Base-by-base conservation (phyloP, 805 yeast species). In the Hanseniaspora hatyaiensis region DNA sequence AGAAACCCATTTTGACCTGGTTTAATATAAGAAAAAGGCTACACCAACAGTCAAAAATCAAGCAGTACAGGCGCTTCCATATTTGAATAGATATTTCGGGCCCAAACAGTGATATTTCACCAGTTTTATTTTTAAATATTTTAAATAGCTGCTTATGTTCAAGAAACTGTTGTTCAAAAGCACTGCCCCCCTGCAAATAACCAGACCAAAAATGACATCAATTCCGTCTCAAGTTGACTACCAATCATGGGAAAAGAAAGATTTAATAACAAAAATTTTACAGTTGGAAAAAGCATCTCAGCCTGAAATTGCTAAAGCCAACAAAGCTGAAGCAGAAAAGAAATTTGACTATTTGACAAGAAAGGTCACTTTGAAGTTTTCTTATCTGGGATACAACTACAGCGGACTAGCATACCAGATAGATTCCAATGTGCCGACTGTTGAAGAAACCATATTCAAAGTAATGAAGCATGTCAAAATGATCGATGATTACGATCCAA, bases 351-450 rank as follows among this genome's bases (percentile, higher is more conserved):
- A 82, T 54, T 65, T 76, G 13, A 75, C 77, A 1, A 68, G 98
- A 49, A 75, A 75, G 51, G 73, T 92, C 12, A 97, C 95, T 0
- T 58, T 92, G 26, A 68, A 75, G 52, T 92, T 92, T 65, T 82
- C 95, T 0, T 92, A 92, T 61, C 58, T 84, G 41, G 98, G 98
- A 1, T 89, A 96, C 96, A 75, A 82, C 57, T 92, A 92, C 63
- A 86, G 81, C 59, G 98, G 98, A 0, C 67, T 92, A 20, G 95
- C 94, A 0, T 66, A 75, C 40, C 97, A 92, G 62, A 72, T 72
- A 51, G 74, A 74, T 3, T 82, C 92, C 0, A 81, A 80, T 1
- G 65, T 84, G 8, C 95, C 94, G 0, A 92, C 98, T 0, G 88
- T 92, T 2, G 98, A 92, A 58, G 78, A 77, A 24, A 73, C 71